These are phyloP conservation scores for Nicotiana rustica DNA, from an alignment of 305 asterid genomes.

Conservation along the genomic window DNA sequence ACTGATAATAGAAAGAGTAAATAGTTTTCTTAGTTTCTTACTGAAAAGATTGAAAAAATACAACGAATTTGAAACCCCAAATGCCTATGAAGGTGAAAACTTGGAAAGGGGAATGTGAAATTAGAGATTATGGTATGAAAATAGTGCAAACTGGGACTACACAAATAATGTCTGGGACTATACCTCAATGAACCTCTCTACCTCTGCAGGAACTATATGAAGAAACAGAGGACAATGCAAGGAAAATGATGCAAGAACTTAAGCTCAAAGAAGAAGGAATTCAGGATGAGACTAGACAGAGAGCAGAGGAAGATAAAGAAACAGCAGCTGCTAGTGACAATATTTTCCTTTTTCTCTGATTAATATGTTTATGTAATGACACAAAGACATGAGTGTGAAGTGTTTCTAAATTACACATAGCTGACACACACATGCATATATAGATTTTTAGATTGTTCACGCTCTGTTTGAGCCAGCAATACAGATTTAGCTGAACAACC, in stretches of 20 bases:
- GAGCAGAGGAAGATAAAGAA: slow-evolving; percentile 46
- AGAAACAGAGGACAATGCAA: slow-evolving; percentile 40
- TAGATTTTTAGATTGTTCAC: neutral
- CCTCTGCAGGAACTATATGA: slow-evolving; percentile 34
- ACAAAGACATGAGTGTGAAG: neutral
- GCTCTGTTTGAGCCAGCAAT: too few species aligned
- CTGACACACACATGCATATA: neutral
- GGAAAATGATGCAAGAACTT: slow-evolving; percentile 42
- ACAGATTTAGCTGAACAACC: too few species aligned
- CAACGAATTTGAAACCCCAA: too few species aligned
- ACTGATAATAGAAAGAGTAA: too few species aligned
- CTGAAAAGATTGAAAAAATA: too few species aligned
- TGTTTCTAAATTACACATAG: neutral
- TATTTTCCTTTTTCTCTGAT: neutral
- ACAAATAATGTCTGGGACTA: too few species aligned
- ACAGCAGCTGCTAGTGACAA: slow-evolving; percentile 46
- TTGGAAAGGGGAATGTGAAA: too few species aligned
- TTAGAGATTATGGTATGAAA: too few species aligned
- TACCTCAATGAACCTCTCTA: neutral
- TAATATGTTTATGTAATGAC: neutral
- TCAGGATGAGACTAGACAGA: slow-evolving; percentile 43
- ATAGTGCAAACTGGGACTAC: too few species aligned
- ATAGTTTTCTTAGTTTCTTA: too few species aligned
- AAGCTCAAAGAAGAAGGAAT: slow-evolving; percentile 45
- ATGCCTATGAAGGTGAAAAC: too few species aligned